Evolutionary conservation across 495 filamentous ascomycete species (phyloP), one percentile per base, ranked within the genome.

Genomic region (Penicillium mononematosum): DNA sequence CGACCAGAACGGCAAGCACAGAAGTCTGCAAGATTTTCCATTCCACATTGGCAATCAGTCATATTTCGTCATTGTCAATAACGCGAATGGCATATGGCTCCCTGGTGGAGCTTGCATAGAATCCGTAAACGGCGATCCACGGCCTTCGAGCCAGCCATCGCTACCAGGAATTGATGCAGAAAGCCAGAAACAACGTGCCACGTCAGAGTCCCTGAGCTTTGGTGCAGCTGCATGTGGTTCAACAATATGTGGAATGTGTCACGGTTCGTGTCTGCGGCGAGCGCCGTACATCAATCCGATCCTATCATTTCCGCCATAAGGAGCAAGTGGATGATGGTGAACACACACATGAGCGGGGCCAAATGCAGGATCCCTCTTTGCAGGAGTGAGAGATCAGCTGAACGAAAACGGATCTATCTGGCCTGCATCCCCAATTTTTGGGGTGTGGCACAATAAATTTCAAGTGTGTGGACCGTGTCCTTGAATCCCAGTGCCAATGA

Each of bases 301-400:
- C 72, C 74, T 77, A 77, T 77, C 71, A 72, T 64, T 67, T 68
- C 53, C 55, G 55, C 56, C 61, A 59, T 64, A 63, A 53, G 55
- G 48, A 60, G 62, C 52, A 69, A 65, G 64, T 64, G 53, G 63
- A 66, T 58, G 58, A 64, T 50, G 58, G 67, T 68, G 64, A 69
- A 68, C 71, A 71, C 72, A 74, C 72, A 79, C 69, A 70, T 75
- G 69, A 73, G 68, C 66, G 70, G 67, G 66, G 69, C 55, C 67
- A 61, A 60, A 75, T 77, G 76, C 74, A 67, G 70, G 67, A 76
- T 72, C 68, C 74, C 66, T 68, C 64, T 72, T 67, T 78, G 76
- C 76, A 79, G 74, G 64, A 57, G 64, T 68, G 64, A 66, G 53
- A 70, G 74, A 75, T 79, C 76, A 79, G 76, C 76, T 79, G 76